Conservation (phyloP, 2,329 filamentous ascomycete species). For the Paracoccidioides lutzii region DNA sequence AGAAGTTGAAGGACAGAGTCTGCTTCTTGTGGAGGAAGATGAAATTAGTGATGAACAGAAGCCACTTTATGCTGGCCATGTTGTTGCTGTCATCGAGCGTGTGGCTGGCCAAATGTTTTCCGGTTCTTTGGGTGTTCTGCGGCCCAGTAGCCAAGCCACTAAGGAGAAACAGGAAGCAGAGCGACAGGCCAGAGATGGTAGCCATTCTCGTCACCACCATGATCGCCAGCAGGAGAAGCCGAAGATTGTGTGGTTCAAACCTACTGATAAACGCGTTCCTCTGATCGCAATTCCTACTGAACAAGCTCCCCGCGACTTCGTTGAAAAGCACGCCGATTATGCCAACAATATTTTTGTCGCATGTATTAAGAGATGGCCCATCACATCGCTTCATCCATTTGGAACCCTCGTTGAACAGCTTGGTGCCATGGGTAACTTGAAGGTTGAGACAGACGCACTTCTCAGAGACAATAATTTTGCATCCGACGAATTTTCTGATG, state of each 20-base stretch:
- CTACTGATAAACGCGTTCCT: slow-evolving; percentile 95
- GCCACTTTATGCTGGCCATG: slow-evolving; percentile 89
- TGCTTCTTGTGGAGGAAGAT: slow-evolving; percentile 93
- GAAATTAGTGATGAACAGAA: slow-evolving; percentile 98
- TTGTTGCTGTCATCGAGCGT: slow-evolving; percentile 94
- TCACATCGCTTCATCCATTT: slow-evolving; percentile 97
- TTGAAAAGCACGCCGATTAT: slow-evolving; percentile 96
- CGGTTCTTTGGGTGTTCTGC: slow-evolving; percentile 81
- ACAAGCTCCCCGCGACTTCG: slow-evolving; percentile 92
- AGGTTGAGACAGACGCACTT: slow-evolving; percentile 93
- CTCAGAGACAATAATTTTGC: slow-evolving; percentile 98
- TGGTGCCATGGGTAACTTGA: slow-evolving; percentile 91
- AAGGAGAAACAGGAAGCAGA: slow-evolving; percentile 99
- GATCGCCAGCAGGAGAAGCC: slow-evolving; percentile 87
- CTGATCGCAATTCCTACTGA: slow-evolving; percentile 97
- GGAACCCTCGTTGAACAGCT: slow-evolving; percentile 95
- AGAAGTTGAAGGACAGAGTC: slow-evolving; percentile 92
- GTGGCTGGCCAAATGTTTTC: slow-evolving; percentile 99
- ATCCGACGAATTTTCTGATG: slow-evolving; percentile 93
- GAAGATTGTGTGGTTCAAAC: slow-evolving; percentile 99
- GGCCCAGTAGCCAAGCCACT: slow-evolving; percentile 93
- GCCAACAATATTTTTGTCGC: slow-evolving; percentile 97
- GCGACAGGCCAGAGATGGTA: slow-evolving; percentile 76
- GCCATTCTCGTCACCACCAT: slow-evolving; percentile 57
- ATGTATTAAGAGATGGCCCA: slow-evolving; percentile 98